Base-by-base conservation (phyloP, 1,284 basidiomycete species). In the Trichosporon ovoides region DNA sequence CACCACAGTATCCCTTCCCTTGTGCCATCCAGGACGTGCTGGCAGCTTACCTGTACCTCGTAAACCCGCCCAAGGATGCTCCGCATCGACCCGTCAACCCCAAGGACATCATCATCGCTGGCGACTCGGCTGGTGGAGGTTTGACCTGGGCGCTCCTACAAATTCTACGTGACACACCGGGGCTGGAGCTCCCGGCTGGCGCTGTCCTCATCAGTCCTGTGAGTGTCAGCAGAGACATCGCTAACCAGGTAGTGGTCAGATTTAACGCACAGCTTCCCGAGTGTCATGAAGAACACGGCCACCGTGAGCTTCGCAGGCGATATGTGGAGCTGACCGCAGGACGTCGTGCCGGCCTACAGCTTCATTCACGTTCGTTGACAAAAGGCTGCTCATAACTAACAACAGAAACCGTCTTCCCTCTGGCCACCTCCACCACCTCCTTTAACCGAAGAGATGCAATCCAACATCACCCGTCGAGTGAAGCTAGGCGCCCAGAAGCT, bases 1-100 rank as follows among this genome's bases (percentile, higher is more conserved):
- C 93, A 12, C 93, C 93, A 0, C 92, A 96, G 77, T 96, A 94
- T 66, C 95, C 95, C 0, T 98, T 97, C 77, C 95, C 95, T 0
- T 98, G 95, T 67, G 91, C 88, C 0, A 78, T 98, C 14, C 91
- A 95, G 70, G 93, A 96, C 74, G 80, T 86, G 50, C 70, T 96
- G 10, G 88, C 92, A 1, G 87, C 91, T 5, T 97, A 82, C 81
- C 82, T 83, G 74, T 98, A 80, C 78, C 83, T 83, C 73, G 85
- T 81, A 75, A 83, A 75, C 63, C 91, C 91, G 0, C 90, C 90
- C 1, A 80, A 83, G 0, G 83, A 77, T 10, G 84, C 88, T 9
- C 75, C 83, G 35, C 93, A 97, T 76, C 78, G 79, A 14, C 83
- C 92, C 0, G 85, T 99, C 14, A 83, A 88, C 56, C 93, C 95